Conservation (phyloP, 495 filamentous ascomycete species). For the Tuber brumale region DNA sequence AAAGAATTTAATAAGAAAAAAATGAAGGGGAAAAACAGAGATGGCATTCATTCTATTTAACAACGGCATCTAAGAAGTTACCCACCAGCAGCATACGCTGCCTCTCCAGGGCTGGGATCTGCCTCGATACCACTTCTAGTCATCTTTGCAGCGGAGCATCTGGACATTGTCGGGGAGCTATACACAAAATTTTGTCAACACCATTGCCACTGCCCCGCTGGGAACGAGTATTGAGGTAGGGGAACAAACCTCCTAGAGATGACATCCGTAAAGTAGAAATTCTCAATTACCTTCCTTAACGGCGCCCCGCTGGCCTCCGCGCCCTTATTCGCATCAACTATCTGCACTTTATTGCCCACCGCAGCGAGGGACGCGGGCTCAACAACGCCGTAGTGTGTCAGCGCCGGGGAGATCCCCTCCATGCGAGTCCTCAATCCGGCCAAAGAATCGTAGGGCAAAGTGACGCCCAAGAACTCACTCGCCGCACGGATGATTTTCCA, state of each 20-base stretch:
- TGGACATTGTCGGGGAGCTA: slow-evolving; percentile 93
- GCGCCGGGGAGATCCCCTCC: slow-evolving; percentile 84
- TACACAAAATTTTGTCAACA: slow-evolving; percentile 39
- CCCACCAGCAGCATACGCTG: slow-evolving; percentile 32
- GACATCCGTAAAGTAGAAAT: slow-evolving; percentile 95
- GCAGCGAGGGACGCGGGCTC: slow-evolving; percentile 67
- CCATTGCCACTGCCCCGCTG: slow-evolving; percentile 10
- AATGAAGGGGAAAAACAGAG: not conserved
- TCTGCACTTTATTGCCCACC: slow-evolving; percentile 63
- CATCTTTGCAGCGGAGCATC: slow-evolving; percentile 65
- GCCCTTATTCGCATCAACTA: slow-evolving; percentile 93
- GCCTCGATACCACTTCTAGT: slow-evolving; percentile 24
- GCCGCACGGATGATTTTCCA: slow-evolving; percentile 96
- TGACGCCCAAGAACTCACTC: slow-evolving; percentile 80
- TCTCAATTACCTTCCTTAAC: slow-evolving; percentile 76
- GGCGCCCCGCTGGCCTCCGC: slow-evolving; percentile 57
- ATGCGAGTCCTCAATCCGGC: slow-evolving; percentile 81
- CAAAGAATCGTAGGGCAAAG: slow-evolving; percentile 88
- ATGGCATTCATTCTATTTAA: slow-evolving; percentile 1
- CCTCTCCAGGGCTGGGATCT: slow-evolving; percentile 27
- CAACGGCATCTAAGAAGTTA: slow-evolving; percentile 7
- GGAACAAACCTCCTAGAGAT: slow-evolving; percentile 79
- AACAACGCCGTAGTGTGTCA: slow-evolving; percentile 82
- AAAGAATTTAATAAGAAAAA: not conserved
- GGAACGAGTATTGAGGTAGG: slow-evolving; percentile 9